A percentile compares a stretch with the other conserved stretches of the same genome.
Evolutionary conservation across 345 rosid genomes (phyloP).

Genomic region (Eutrema japonicum): DNA sequence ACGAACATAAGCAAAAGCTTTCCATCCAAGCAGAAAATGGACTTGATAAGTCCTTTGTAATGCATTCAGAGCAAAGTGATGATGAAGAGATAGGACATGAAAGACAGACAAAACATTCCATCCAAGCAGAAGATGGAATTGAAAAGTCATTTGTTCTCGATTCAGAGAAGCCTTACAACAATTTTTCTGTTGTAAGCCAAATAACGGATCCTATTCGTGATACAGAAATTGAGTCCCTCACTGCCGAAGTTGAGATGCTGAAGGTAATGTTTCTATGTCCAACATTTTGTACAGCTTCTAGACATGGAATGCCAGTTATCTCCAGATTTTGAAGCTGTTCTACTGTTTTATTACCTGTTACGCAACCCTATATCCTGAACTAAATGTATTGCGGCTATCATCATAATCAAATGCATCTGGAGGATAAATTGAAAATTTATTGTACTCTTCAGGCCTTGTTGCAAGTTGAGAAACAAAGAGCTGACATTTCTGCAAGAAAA

Average conservation of each 20-base stretch:
- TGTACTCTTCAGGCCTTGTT: slow-evolving; percentile 53
- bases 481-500: slow-evolving; percentile 69
- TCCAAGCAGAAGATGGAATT: slow-evolving; percentile 29
- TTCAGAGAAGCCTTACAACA: slow-evolving; percentile 44
- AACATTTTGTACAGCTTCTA: slow-evolving; percentile 9
- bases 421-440: slow-evolving; percentile 1
- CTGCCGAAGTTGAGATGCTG: slow-evolving; percentile 58
- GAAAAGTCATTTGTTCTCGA: slow-evolving; percentile 21
- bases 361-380: not conserved
- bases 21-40: slow-evolving; percentile 25
- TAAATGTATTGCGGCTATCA: slow-evolving; percentile 1
- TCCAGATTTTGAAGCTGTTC: slow-evolving; percentile 15
- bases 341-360: slow-evolving; percentile 9
- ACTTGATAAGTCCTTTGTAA: slow-evolving; percentile 2
- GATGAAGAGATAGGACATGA: slow-evolving; percentile 30
- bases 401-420: slow-evolving; percentile 4
- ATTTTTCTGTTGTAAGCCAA: slow-evolving; percentile 39
- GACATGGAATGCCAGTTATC: slow-evolving; percentile 15
- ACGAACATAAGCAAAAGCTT: slow-evolving; percentile 19
- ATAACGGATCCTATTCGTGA: slow-evolving; percentile 44
- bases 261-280: slow-evolving; percentile 58
- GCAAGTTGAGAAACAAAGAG: slow-evolving; percentile 71
- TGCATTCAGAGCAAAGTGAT: slow-evolving; percentile 40
- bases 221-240: slow-evolving; percentile 55
- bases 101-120: slow-evolving; percentile 11